Evolutionary conservation across 2,329 filamentous ascomycete species (phyloP).

Genomic region (Tympanopsis confertula): DNA sequence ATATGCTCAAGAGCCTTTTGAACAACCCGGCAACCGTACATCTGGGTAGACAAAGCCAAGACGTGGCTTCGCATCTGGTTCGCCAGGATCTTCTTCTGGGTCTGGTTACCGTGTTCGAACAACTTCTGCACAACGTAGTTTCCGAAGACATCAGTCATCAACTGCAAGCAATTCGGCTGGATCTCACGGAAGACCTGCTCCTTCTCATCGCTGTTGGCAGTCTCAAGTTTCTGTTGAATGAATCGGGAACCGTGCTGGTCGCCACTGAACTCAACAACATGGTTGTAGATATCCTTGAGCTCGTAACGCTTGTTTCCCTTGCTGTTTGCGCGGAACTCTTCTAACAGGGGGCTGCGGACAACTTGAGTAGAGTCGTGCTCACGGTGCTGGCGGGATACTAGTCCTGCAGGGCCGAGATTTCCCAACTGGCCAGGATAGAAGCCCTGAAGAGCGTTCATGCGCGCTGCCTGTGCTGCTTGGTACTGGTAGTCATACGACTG

Average conservation of each 20-base stretch:
- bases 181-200: conserved; percentile 83
- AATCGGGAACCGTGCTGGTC: conserved; percentile 93
- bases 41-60: conserved; percentile 66
- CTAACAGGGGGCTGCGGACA: conserved; percentile 60
- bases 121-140: conserved; percentile 98
- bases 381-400: conserved; percentile 24
- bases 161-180: conserved; percentile 66
- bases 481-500: neutral
- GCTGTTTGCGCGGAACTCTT: conserved; percentile 62
- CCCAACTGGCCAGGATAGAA: neutral
- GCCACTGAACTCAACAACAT: conserved; percentile 88
- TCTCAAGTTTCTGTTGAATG: conserved; percentile 85
- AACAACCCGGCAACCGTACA: conserved; percentile 90
- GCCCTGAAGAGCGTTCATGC: neutral
- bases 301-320: conserved; percentile 68
- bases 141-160: conserved; percentile 94
- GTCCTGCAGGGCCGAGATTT: conserved; percentile 1
- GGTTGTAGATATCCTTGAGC: conserved; percentile 75
- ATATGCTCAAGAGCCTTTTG: conserved; percentile 92
- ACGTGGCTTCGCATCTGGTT: conserved; percentile 81
- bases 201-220: conserved; percentile 91
- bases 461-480: too few species aligned
- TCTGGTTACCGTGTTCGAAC: conserved; percentile 88
- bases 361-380: conserved; percentile 48
- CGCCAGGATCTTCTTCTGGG: conserved; percentile 79